Percentiles rank a stretch among this genome's conserved stretches.
Evolutionary conservation across 768 basidiomycete species (phyloP).

Genomic region (Termitomyces sp.): DNA sequence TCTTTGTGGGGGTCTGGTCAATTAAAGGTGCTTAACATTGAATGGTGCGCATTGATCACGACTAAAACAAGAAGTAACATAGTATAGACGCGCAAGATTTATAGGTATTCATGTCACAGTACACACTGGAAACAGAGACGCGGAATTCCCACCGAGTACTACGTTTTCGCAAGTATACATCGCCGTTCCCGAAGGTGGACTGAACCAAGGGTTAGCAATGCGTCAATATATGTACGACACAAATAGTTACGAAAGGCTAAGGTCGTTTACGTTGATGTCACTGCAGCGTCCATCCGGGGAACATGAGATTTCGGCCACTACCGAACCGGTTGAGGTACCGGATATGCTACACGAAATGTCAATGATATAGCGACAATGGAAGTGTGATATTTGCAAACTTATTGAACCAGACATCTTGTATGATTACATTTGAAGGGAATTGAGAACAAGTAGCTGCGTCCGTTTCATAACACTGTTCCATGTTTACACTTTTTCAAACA

Average conservation of each 20-base stretch:
- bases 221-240: not conserved
- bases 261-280: conserved; percentile 39
- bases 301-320: conserved; percentile 50
- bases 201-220: not conserved
- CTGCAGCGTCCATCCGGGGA: conserved; percentile 49
- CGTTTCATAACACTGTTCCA: conserved; percentile 41
- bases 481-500: not conserved
- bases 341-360: conserved; percentile 34
- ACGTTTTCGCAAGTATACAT: conserved; percentile 50
- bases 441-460: conserved; percentile 40
- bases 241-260: conserved; percentile 36
- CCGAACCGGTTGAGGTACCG: conserved; percentile 48
- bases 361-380: not conserved
- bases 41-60: not conserved
- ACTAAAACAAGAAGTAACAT: not conserved
- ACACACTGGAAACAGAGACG: conserved; percentile 36
- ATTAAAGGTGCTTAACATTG: not conserved
- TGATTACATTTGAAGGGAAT: conserved; percentile 49
- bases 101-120: conserved; percentile 20
- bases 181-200: conserved; percentile 34
- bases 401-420: conserved; percentile 52
- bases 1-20: not conserved
- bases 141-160: conserved; percentile 37
- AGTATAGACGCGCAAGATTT: not conserved
- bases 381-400: conserved; percentile 26